Percentiles rank a stretch among this genome's conserved stretches.
Conservation (phyloP, 2,329 filamentous ascomycete species). For the Arthrobotrys musiformis region DNA sequence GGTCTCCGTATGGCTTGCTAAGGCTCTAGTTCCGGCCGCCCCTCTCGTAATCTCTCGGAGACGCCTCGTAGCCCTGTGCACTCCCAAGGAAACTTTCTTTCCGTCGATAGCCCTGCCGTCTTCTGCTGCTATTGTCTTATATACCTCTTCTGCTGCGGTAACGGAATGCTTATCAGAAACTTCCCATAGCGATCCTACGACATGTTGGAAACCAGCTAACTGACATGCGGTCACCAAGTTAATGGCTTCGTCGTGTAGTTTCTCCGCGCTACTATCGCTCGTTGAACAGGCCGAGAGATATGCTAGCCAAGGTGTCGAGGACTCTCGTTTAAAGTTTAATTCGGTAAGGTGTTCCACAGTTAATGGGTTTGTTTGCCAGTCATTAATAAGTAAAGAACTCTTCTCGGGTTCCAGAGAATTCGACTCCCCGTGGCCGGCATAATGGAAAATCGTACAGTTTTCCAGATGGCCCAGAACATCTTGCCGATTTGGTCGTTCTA, state of each 20-base stretch:
- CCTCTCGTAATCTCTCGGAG: not conserved
- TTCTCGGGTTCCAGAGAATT: conserved; percentile 17
- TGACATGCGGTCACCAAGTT: conserved; percentile 39
- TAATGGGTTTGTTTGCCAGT: conserved; percentile 27
- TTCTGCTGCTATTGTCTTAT: conserved; percentile 14
- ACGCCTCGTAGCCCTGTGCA: conserved; percentile 17
- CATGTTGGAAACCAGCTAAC: conserved; percentile 38
- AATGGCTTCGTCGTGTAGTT: conserved; percentile 21
- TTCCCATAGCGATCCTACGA: conserved; percentile 61
- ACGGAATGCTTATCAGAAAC: conserved; percentile 61
- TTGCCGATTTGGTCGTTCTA: conserved; percentile 32
- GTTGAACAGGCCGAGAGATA: conserved; percentile 41
- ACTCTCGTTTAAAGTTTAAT: not conserved
- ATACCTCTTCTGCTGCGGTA: conserved; percentile 46
- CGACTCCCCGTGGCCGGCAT: conserved; percentile 23
- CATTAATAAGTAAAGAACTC: conserved; percentile 19
- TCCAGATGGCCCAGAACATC: not conserved
- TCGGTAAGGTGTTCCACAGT: conserved; percentile 8
- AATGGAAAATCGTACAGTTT: conserved; percentile 29
- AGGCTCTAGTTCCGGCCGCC: not conserved
- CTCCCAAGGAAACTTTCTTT: not conserved
- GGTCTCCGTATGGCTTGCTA: no score
- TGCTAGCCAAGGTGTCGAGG: not conserved
- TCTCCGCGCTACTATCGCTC: not conserved
- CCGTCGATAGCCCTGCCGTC: not conserved